phyloP scores from a whole-genome alignment of 805 yeast species.

The Ogataea corticis region DNA sequence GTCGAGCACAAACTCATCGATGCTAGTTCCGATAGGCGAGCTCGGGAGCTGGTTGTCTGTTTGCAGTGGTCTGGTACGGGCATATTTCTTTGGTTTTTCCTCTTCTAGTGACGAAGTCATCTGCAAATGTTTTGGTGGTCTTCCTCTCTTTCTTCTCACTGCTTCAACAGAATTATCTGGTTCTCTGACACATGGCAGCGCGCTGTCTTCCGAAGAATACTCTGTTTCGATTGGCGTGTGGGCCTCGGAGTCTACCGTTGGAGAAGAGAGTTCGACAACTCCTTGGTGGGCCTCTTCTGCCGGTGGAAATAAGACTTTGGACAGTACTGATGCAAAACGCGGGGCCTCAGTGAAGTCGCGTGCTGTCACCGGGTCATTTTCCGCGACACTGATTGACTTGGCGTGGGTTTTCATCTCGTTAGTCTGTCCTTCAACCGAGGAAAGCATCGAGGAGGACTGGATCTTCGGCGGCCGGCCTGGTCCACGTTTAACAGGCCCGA shows the following conservation, averaged over 20 bases:
- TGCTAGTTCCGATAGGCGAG: neutral
- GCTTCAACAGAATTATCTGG: neutral
- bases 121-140: neutral
- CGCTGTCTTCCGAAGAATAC: too few relatives aligned
- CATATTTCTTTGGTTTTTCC: neutral
- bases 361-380: too few relatives aligned
- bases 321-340: too few relatives aligned
- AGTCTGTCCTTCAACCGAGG: too few relatives aligned
- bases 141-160: neutral
- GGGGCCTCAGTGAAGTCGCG: too few relatives aligned
- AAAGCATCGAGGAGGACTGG: neutral
- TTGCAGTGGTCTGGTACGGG: neutral
- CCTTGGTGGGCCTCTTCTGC: too few relatives aligned
- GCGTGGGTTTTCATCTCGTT: too few relatives aligned
- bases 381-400: slow-evolving; percentile 1
- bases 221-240: too few relatives aligned
- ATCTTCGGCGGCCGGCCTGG: neutral
- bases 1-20: slow-evolving; percentile 2
- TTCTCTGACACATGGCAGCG: neutral
- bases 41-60: neutral
- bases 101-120: neutral
- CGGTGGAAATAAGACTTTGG: too few relatives aligned
- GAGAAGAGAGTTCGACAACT: too few relatives aligned
- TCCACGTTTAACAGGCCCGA: neutral
- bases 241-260: too few relatives aligned